Base-by-base conservation (phyloP, 306 rosid species). In the Cucumis cinereus region DNA sequence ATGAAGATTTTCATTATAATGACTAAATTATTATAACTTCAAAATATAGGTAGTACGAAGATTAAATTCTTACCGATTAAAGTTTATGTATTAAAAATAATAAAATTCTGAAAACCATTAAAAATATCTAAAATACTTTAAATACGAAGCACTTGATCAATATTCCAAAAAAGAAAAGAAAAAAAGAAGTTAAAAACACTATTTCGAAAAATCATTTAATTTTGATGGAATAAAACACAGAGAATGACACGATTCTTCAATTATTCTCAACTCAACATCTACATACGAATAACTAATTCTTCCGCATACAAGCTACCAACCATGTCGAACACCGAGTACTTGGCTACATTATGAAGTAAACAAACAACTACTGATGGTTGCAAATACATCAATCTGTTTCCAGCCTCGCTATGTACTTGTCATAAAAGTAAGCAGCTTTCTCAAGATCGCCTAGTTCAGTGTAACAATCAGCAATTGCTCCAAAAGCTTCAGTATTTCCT, bases 361-460 rank as follows among this genome's bases (percentile, higher is more conserved):
- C 41, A 75, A 41, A 75, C 69, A 14, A 43, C 35, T 4, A 43
- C 20, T 4, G 55, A 19, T 10, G 33, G 33, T 35, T 35, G 60
- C 56, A 36, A 35, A 54, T 45, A 54, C 13, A 73, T 82, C 85
- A 92, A 59, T 94, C 99, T 38, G 82, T 79, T 85, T 95, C 98
- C 86, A 94, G 56, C 83, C 90, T 84, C 43, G 92, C 82, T 86
- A 94, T 94, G 67, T 91, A 91, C 50, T 81, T 70, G 82, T 91
- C 98, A 77, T 91, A 91, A 85, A 76, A 91, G 36, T 84, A 83
- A 22, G 89, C 97, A 23, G 98, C 98, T 40, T 82, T 87, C 77
- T 94, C 98, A 67, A 94, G 98, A 66, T 94, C 97, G 77, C 98
- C 98, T 77, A 94, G 91, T 81, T 94, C 98, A 13, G 98, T 91